phyloP scores from a whole-genome alignment of 805 yeast genomes.

The Saccharomyces paradoxus region DNA sequence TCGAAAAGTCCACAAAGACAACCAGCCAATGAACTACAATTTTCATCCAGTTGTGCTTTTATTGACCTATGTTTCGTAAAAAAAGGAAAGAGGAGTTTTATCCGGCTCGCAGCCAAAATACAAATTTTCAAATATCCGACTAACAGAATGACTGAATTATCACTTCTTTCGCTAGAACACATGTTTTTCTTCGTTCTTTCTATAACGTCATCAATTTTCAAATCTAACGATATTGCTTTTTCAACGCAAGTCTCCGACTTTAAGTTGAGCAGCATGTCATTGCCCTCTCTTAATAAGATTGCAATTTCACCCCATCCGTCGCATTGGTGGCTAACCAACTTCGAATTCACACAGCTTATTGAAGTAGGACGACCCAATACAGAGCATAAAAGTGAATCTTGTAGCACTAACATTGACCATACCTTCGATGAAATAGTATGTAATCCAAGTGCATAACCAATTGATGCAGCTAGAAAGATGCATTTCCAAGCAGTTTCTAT shows the following conservation, averaged over 20 bases:
- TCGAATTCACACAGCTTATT: slow-evolving; percentile 4
- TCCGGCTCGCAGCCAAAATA: slow-evolving; percentile 6
- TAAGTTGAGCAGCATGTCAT: slow-evolving; percentile 5
- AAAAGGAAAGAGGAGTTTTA: slow-evolving; percentile 6
- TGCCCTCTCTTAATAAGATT: slow-evolving; percentile 5
- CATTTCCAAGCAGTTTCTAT: slow-evolving; percentile 11
- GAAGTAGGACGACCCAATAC: slow-evolving; percentile 10
- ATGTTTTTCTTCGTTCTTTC: slow-evolving; percentile 3
- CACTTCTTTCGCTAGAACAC: not conserved
- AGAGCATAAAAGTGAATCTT: slow-evolving; percentile 9
- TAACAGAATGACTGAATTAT: slow-evolving; percentile 1
- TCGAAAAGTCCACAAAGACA: slow-evolving; percentile 5
- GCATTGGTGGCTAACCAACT: slow-evolving; percentile 3
- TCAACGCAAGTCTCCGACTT: slow-evolving; percentile 4
- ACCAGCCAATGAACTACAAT: slow-evolving; percentile 5
- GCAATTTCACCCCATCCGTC: slow-evolving; percentile 11
- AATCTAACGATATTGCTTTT: slow-evolving; percentile 7
- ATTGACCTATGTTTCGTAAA: slow-evolving; percentile 6
- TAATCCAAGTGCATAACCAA: slow-evolving; percentile 10
- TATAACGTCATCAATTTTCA: slow-evolving; percentile 6
- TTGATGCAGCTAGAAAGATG: slow-evolving; percentile 8
- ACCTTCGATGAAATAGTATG: slow-evolving; percentile 6
- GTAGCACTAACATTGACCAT: slow-evolving; percentile 10
- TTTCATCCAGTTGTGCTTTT: slow-evolving; percentile 6
- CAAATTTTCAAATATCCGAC: slow-evolving; percentile 7